These are phyloP conservation scores for Mucor mucedo DNA, from an alignment of 371 early-diverging fungal species.

Conservation along the genomic window DNA sequence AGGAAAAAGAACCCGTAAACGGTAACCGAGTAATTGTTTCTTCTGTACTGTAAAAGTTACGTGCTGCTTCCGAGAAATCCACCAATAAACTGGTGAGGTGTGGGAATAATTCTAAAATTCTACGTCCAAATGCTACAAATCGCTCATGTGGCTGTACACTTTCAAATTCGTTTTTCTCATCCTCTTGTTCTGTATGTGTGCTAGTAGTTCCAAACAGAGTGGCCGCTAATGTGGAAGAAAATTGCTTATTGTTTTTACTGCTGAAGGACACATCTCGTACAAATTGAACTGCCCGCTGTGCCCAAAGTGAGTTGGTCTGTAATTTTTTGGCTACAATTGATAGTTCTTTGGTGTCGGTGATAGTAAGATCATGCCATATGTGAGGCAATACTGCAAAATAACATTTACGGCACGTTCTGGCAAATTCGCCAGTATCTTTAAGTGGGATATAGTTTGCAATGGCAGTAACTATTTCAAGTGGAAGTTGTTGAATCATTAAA, in stretches of 20 bases:
- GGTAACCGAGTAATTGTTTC: neutral
- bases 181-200: conserved; percentile 13
- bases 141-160: conserved; percentile 2
- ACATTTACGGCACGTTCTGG: conserved; percentile 30
- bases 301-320: conserved; percentile 20
- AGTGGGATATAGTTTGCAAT: conserved; percentile 28
- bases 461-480: conserved; percentile 27
- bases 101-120: conserved; percentile 23
- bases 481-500: conserved; percentile 27
- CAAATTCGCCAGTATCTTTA: conserved; percentile 18
- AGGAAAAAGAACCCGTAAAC: conserved; percentile 23
- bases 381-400: conserved; percentile 30
- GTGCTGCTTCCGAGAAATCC: conserved; percentile 17
- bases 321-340: conserved; percentile 15
- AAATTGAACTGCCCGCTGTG: conserved; percentile 24
- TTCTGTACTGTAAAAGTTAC: conserved; percentile 7
- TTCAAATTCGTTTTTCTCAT: conserved; percentile 7
- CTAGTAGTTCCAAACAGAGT: conserved; percentile 25
- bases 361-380: conserved; percentile 25
- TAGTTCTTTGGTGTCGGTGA: conserved; percentile 20
- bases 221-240: conserved; percentile 15
- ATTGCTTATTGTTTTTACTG: neutral
- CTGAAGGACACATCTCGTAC: conserved; percentile 23
- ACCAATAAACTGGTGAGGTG: conserved; percentile 17
- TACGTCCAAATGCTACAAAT: conserved; percentile 14